Conservation (phyloP, 2,329 filamentous ascomycete species). For the Thermothelomyces thermophilus region DNA sequence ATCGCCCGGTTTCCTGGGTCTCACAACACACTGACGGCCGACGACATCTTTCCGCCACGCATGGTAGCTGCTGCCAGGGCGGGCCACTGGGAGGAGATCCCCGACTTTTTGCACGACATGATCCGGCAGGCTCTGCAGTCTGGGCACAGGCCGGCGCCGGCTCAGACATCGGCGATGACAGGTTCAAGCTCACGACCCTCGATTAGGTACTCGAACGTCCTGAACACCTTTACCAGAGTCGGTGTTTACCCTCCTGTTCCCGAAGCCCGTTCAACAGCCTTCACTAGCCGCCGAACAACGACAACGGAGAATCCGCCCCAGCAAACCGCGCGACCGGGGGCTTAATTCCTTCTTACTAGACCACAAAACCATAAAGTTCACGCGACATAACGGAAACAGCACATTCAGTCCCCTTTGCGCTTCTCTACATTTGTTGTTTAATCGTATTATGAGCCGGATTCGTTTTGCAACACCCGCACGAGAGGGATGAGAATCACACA, state of each 20-base stretch:
- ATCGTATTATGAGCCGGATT: constrained; percentile 12
- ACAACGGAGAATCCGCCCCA: not conserved
- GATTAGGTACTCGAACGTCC: constrained; percentile 12
- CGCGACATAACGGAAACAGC: not conserved
- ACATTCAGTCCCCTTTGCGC: no score
- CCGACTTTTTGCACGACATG: constrained; percentile 47
- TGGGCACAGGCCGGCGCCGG: constrained; percentile 26
- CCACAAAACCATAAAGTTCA: not conserved
- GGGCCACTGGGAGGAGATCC: constrained; percentile 53
- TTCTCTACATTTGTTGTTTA: no score
- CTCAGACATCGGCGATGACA: constrained; percentile 8
- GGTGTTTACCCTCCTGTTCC: constrained; percentile 9
- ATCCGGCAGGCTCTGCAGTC: constrained; percentile 42
- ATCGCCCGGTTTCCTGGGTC: constrained; percentile 32
- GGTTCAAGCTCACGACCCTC: constrained; percentile 11
- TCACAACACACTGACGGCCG: constrained; percentile 29
- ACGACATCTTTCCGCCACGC: constrained; percentile 40
- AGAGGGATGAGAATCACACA: no score
- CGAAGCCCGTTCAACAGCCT: constrained; percentile 8
- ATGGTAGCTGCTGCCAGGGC: constrained; percentile 50
- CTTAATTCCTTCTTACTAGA: not conserved
- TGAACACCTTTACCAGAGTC: constrained; percentile 10
- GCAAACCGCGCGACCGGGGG: constrained; percentile 6
- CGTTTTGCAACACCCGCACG: not conserved
- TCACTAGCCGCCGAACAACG: not conserved